Evolutionary conservation across 805 yeast species (phyloP), one percentile per base, ranked within the genome.

Genomic region (Blastobotrys chiropterorum): DNA sequence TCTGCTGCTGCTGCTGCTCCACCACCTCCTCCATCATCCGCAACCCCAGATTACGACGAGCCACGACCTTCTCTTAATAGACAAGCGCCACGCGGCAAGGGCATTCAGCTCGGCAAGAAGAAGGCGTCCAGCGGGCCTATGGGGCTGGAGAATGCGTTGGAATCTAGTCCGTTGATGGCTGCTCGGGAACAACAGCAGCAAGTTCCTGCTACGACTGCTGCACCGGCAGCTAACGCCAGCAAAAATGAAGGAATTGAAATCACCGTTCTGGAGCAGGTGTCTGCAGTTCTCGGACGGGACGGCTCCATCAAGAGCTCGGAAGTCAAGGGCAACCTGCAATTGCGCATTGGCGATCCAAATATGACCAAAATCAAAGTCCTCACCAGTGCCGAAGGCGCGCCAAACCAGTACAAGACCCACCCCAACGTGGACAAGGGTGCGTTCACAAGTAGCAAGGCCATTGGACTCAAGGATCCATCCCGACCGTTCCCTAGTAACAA

Each of bases 401-500:
- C 76, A 68, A 73, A 82, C 45, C 90, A 85, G 64, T 94, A 80
- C 74, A 90, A 90, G 69, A 90, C 98, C 14, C 97, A 94, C 73
- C 99, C 99, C 57, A 90, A 92, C 66, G 95, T 94, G 58, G 97
- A 94, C 71, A 84, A 86, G 63, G 72, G 72, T 42, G 68, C 80
- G 63, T 94, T 92, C 68, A 75, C 77, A 44, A 66, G 77, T 13
- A 67, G 73, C 14, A 73, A 78, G 53, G 68, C 78, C 43, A 81
- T 94, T 62, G 85, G 85, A 0, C 78, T 90, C 63, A 87, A 86
- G 66, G 95, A 90, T 66, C 73, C 81, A 50, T 64, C 77, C 45
- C 87, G 88, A 64, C 80, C 90, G 38, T 90, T 94, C 80, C 98
- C 98, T 40, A 76, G 90, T 7, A 89, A 90, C 68, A 96, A 90